Conservation (phyloP, 106 monocot genomes). For the Allium sativum region DNA sequence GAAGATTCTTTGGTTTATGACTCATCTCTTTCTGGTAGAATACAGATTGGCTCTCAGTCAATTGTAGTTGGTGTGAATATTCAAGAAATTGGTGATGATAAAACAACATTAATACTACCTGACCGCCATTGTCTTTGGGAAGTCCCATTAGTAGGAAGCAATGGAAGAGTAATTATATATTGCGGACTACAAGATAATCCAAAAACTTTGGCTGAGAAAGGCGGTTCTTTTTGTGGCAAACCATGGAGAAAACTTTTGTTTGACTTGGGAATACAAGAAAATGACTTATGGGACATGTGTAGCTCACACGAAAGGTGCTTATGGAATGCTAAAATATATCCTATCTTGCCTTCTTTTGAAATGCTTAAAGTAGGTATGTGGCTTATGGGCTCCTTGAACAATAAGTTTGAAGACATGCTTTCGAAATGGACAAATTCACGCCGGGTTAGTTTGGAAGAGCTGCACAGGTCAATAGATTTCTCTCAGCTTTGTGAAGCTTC, state of each 20-base stretch:
- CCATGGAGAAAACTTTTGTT: slow-evolving; percentile 77
- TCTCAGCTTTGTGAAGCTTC: slow-evolving; percentile 43
- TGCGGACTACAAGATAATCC: slow-evolving; percentile 97
- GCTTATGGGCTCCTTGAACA: slow-evolving; percentile 51
- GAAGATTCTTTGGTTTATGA: slow-evolving; percentile 92
- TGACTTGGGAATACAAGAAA: slow-evolving; percentile 63
- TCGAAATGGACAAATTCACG: slow-evolving; percentile 57
- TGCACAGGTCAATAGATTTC: slow-evolving; percentile 73
- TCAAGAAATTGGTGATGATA: slow-evolving; percentile 10
- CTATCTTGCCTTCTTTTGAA: slow-evolving; percentile 37
- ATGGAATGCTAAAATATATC: slow-evolving; percentile 88
- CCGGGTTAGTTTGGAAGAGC: slow-evolving; percentile 81
- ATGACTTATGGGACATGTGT: slow-evolving; percentile 52
- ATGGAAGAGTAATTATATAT: slow-evolving; percentile 47
- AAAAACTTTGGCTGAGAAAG: slow-evolving; percentile 34
- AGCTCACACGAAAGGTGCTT: slow-evolving; percentile 36
- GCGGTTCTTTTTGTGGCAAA: slow-evolving; percentile 90
- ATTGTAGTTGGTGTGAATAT: slow-evolving; percentile 84
- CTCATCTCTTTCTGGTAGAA: slow-evolving; percentile 70
- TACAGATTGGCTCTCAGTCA: slow-evolving; percentile 80
- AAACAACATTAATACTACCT: slow-evolving; percentile 42
- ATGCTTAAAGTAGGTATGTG: slow-evolving; percentile 79
- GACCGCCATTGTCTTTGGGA: slow-evolving; percentile 90
- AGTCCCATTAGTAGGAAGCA: slow-evolving; percentile 57
- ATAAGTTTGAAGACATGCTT: slow-evolving; percentile 24